Percentiles rank a stretch among this genome's conserved stretches.
These are phyloP conservation scores for Penicillium canariense DNA, from an alignment of 495 filamentous ascomycete species.

Conservation along the genomic window DNA sequence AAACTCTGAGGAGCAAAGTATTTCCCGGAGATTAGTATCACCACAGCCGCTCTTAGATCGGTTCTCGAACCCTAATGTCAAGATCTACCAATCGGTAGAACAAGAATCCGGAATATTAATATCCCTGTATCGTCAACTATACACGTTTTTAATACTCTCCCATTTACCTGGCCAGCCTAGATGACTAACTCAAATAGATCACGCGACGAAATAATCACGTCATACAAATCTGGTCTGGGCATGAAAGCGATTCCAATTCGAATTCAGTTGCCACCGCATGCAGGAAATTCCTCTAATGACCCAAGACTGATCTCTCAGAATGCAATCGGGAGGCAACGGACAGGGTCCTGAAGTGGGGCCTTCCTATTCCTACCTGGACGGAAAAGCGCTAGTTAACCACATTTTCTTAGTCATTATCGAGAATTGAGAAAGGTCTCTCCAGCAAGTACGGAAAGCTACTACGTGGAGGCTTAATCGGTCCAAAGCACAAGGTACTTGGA, in stretches of 20 bases:
- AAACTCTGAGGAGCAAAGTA: too few species aligned
- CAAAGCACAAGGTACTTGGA: slow-evolving; percentile 16
- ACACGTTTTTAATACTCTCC: background rate
- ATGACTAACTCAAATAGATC: slow-evolving; percentile 3
- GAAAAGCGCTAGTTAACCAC: background rate
- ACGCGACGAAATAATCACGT: background rate
- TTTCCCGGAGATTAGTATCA: too few species aligned
- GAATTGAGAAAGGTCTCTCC: slow-evolving; percentile 8
- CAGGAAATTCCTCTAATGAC: background rate
- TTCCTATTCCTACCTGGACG: background rate
- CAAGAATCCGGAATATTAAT: background rate
- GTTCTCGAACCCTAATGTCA: background rate
- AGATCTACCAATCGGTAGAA: background rate
- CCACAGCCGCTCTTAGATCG: too few species aligned
- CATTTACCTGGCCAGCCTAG: background rate
- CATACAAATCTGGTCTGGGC: background rate
- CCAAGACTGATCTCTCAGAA: slow-evolving; percentile 1
- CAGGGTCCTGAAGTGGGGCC: background rate
- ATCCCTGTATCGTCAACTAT: background rate
- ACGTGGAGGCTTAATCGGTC: slow-evolving; percentile 9
- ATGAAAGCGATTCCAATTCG: background rate
- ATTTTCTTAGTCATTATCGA: slow-evolving; percentile 7
- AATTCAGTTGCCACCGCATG: background rate
- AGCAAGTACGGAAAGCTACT: slow-evolving; percentile 18
- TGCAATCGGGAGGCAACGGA: background rate